Conservation (phyloP, 306 rosid species). For the Ormosia emarginata region DNA sequence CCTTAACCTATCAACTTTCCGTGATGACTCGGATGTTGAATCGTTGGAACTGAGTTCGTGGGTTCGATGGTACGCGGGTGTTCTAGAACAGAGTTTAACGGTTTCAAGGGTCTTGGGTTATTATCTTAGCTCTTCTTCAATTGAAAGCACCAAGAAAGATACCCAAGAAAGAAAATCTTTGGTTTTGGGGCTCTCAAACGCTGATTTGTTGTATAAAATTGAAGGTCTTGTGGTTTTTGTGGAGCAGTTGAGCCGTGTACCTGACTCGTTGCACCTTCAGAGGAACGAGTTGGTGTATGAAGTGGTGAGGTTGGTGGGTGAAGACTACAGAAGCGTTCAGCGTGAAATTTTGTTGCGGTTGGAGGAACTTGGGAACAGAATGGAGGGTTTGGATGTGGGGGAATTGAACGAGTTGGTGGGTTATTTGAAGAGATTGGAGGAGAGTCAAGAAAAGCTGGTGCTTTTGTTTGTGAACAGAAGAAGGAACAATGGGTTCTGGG, state of each 20-base stretch:
- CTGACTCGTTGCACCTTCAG: slow-evolving; percentile 52
- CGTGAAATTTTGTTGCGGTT: slow-evolving; percentile 44
- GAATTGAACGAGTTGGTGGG: slow-evolving; percentile 54
- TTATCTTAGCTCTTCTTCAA: not conserved
- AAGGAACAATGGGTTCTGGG: slow-evolving; percentile 63
- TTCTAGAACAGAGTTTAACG: slow-evolving; percentile 52
- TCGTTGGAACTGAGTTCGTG: slow-evolving; percentile 51
- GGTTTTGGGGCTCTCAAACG: not conserved
- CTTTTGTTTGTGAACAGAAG: slow-evolving; percentile 56
- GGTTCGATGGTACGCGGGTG: slow-evolving; percentile 77
- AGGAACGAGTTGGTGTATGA: slow-evolving; percentile 61
- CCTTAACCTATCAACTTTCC: slow-evolving; percentile 59
- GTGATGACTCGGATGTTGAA: slow-evolving; percentile 49
- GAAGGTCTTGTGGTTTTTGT: slow-evolving; percentile 51
- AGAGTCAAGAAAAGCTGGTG: slow-evolving; percentile 37
- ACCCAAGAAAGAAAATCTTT: not conserved
- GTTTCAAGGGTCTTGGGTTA: slow-evolving; percentile 49
- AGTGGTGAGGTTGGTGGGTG: slow-evolving; percentile 49
- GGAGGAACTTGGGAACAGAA: slow-evolving; percentile 31
- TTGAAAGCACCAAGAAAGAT: not conserved
- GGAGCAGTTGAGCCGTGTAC: slow-evolving; percentile 42
- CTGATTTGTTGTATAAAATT: slow-evolving; percentile 42
- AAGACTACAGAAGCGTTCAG: slow-evolving; percentile 67
- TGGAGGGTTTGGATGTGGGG: slow-evolving; percentile 29
- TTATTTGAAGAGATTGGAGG: slow-evolving; percentile 37